Evolutionary conservation across 495 filamentous ascomycete species (phyloP).

Genomic region (Beverwykella pulmonaria): DNA sequence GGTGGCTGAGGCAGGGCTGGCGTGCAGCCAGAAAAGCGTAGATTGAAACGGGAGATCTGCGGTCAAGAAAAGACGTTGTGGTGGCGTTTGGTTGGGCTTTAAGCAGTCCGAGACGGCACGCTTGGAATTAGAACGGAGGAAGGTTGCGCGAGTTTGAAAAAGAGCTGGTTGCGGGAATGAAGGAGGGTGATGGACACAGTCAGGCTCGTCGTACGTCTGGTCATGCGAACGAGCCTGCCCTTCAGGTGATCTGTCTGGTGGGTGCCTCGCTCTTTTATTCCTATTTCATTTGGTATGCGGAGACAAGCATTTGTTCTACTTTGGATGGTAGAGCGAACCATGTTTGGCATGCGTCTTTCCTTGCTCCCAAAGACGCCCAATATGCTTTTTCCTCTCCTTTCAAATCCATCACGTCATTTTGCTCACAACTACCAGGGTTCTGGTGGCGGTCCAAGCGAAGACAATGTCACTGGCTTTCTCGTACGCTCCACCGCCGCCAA

Average conservation of each 20-base stretch:
- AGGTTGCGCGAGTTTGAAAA: not conserved
- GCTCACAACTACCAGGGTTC: conserved; percentile 63
- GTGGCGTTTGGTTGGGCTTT: not conserved
- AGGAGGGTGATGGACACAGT: conserved; percentile 32
- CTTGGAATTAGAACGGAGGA: not conserved
- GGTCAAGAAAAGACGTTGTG: not conserved
- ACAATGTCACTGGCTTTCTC: conserved; percentile 84
- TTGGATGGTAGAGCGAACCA: too few relatives aligned
- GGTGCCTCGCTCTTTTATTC: conserved; percentile 13
- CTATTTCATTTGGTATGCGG: not conserved
- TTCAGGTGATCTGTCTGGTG: conserved; percentile 45
- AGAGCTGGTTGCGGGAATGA: conserved; percentile 29
- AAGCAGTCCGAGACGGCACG: not conserved
- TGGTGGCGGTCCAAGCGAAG: conserved; percentile 86
- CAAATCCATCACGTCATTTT: conserved; percentile 1
- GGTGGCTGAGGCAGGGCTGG: conserved; percentile 23
- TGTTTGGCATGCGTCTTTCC: not conserved
- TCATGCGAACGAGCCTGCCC: conserved; percentile 34
- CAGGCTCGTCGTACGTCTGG: conserved; percentile 25
- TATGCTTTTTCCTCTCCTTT: not conserved
- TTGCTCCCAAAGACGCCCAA: not conserved
- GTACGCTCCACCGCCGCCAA: conserved; percentile 76
- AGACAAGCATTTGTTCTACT: too few relatives aligned
- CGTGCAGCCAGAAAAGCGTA: not conserved
- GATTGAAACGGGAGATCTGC: conserved; percentile 17